Evolutionary conservation across 176 grass and related monocot genomes (phyloP), one percentile per base, ranked within the genome.

Genomic region (Musa acuminata): DNA sequence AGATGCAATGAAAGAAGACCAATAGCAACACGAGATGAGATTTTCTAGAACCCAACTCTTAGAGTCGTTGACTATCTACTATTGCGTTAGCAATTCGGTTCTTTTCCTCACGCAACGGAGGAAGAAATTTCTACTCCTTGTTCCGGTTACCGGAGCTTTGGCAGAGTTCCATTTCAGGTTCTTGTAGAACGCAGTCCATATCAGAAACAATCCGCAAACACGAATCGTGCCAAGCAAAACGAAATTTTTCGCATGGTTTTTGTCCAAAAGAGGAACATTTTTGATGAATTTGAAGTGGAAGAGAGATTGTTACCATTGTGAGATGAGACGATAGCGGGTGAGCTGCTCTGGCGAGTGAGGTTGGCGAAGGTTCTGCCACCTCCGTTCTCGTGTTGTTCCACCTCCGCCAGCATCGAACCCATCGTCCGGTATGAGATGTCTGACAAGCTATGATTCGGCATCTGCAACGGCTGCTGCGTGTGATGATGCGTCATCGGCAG

Each of bases 311-410:
- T 83, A 90, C 87, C 72, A 82, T 91, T 91, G 81, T 89, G 83
- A 77, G 87, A 84, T 75, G 87, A 89, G 75, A 91, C 79, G 21
- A 87, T 90, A 16, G 93, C 87, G 1, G 93, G 90, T n/a, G 90
- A 93, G 90, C 93, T 97, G 70, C 81, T 92, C 67, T 92, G 87
- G 24, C 93, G 87, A 80, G 90, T 85, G 73, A 97, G 81, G 27
- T 72, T 72, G n/a, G 69, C 48, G 11, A 27, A 13, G 69, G 13
- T n/a, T 8, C 54, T 52, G 16, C 71, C n/a, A 1, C 67, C 58
- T 20, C 53, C 59, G 14, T 51, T 27, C 54, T 87, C 82, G 52
- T 77, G 72, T 29, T 80, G 80, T n/a, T 80, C 83, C 14, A 52
- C 52, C 71, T 88, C 93, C 79, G 90, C 75, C 14, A 82, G 85